Conservation (phyloP, 2,329 filamentous ascomycete genomes). For the Penicillium oxalicum region DNA sequence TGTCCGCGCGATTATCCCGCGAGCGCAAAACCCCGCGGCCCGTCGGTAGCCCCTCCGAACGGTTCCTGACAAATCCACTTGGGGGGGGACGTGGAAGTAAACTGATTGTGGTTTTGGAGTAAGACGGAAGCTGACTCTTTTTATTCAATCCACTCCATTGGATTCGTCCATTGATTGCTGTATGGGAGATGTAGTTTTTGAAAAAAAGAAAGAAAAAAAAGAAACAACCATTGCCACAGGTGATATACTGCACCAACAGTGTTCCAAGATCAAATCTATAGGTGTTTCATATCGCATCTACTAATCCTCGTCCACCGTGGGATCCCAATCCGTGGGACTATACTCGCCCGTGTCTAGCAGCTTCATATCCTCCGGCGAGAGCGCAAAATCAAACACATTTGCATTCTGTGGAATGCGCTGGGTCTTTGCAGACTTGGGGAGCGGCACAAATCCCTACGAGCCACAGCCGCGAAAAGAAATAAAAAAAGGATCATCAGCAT, state of each 20-base stretch:
- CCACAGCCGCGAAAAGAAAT: neutral
- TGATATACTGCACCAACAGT: too few species aligned
- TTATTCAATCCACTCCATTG: neutral
- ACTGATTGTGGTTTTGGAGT: too few species aligned
- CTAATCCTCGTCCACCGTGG: conserved; percentile 34
- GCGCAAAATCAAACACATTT: conserved; percentile 56
- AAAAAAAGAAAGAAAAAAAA: too few species aligned
- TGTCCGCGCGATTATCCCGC: neutral
- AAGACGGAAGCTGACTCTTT: too few species aligned
- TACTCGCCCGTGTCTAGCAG: conserved; percentile 52
- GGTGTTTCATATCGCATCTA: neutral
- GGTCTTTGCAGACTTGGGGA: conserved; percentile 57
- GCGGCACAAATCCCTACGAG: conserved; percentile 53
- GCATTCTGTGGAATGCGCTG: conserved; percentile 57
- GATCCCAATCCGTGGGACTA: conserved; percentile 55
- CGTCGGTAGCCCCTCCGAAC: conserved; percentile 4
- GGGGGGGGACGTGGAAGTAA: too few species aligned
- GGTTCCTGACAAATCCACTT: conserved; percentile 18
- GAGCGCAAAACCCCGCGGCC: conserved; percentile 20
- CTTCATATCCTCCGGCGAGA: conserved; percentile 54
- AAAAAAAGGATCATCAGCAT: neutral
- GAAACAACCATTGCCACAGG: too few species aligned
- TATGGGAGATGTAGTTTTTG: too few species aligned
- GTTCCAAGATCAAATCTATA: too few species aligned
- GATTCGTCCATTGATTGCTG: neutral